Base-by-base conservation (phyloP, 2,329 filamentous ascomycete genomes). In the Claviceps sp. region DNA sequence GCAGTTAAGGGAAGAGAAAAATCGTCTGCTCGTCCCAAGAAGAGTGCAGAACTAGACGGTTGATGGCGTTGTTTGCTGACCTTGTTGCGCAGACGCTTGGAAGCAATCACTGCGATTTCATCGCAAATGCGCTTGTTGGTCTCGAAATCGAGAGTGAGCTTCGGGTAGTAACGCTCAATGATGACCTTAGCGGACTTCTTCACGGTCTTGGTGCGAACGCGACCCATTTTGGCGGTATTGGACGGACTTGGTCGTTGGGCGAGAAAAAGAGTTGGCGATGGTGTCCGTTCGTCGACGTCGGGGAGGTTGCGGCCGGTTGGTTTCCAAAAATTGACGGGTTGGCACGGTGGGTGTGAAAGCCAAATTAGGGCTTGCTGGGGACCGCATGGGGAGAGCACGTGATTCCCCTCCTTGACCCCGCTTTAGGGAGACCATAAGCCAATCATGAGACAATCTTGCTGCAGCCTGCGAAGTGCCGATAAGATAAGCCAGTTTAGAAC, bases 41-140 rank as follows among this genome's bases (percentile, higher is more conserved):
- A 13, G 5, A 5, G 22, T 10, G 11, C 16, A 17, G 19, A 10
- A 49, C 11, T 42, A 4, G 19, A 22, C 13, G 13, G 14, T 14
- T 34, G 4, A 11, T 34, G 30, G 11, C 10, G 10, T 8, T 26
- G 1, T 16, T 43, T 64, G 58, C 71, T 69, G 63, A 94, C 88
- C 89, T 98, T 98, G 86, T 98, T 98, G 78, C 93, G 85, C 68
- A 98, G 86, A 72, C 94, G 85, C 88, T 98, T 98, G 67, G 87
- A 94, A 65, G 93, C 89, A 71, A 98, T 98, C 75, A 98, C 95
- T 70, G 93, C 93, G 67, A 98, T 93, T 79, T 98, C 93, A 89
- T 97, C 93, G 80, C 93, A 97, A 69, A 97, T 94, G 68, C 89
- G 82, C 87, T 96, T 96, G 87, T 96, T 96, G 83, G 88, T 95